Conservation (phyloP, 2,329 filamentous ascomycete genomes). For the Fusarium sp. region DNA sequence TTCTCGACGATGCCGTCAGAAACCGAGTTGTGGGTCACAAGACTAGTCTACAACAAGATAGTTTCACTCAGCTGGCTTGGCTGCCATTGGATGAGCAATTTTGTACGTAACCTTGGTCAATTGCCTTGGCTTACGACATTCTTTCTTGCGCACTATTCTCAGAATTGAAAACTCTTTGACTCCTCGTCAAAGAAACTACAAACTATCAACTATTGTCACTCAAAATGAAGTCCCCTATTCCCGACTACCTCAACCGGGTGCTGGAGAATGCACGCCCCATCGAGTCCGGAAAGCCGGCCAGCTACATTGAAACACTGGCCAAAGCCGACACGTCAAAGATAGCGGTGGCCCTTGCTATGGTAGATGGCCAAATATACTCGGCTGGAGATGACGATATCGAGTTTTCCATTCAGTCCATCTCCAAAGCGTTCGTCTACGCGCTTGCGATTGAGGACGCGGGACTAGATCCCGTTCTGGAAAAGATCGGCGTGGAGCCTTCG, state of each 20-base stretch:
- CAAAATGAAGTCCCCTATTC: conserved; percentile 56
- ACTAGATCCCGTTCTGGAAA: conserved; percentile 54
- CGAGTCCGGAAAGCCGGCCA: conserved; percentile 53
- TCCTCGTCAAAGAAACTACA: background rate
- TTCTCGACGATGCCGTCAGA: conserved; percentile 3
- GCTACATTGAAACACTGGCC: conserved; percentile 58
- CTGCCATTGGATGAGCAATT: conserved; percentile 20
- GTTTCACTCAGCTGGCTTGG: background rate
- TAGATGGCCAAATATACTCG: conserved; percentile 58
- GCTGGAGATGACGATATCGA: conserved; percentile 57
- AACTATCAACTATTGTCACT: background rate
- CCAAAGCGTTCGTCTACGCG: conserved; percentile 59
- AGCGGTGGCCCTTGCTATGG: conserved; percentile 58
- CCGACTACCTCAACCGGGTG: conserved; percentile 54
- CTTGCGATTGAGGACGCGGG: conserved; percentile 58
- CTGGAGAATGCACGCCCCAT: conserved; percentile 53
- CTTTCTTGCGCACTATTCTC: conserved; percentile 7
- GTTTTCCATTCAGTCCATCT: conserved; percentile 61
- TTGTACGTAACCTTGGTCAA: conserved; percentile 20
- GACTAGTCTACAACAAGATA: background rate
- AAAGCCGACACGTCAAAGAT: conserved; percentile 58
- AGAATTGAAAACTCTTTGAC: background rate
- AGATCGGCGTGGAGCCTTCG: conserved; percentile 59
- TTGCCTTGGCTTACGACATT: conserved; percentile 37
- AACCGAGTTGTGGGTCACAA: background rate